These are phyloP conservation scores for Lactifluus piperatus DNA, from an alignment of 768 basidiomycete genomes.

Conservation along the genomic window DNA sequence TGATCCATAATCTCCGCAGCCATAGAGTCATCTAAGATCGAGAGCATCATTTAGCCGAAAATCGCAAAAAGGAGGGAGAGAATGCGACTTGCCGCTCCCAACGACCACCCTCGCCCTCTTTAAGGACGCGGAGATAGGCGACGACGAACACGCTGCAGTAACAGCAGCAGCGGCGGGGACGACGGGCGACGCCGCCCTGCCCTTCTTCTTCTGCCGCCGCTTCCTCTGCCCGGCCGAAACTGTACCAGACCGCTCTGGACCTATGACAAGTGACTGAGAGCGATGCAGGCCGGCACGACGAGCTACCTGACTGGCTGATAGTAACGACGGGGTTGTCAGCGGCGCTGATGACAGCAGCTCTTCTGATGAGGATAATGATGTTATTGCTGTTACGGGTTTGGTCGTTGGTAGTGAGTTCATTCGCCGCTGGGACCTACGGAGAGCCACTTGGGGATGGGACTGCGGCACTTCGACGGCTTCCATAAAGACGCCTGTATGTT, in stretches of 20 bases:
- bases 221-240: background rate
- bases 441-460: slow-evolving; percentile 18
- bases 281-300: slow-evolving; percentile 18
- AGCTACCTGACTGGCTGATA: background rate
- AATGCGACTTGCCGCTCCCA: slow-evolving; percentile 29
- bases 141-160: slow-evolving; percentile 1
- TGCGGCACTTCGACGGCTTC: slow-evolving; percentile 45
- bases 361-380: background rate
- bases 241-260: background rate
- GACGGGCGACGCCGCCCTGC: background rate
- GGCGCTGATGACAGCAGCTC: background rate
- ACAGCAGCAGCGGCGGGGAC: background rate
- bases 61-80: background rate
- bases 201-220: background rate
- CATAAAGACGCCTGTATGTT: slow-evolving; percentile 42
- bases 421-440: slow-evolving; percentile 22
- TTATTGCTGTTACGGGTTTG: background rate
- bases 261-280: slow-evolving; percentile 3
- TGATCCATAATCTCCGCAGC: slow-evolving; percentile 25
- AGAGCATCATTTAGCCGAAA: background rate
- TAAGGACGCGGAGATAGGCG: slow-evolving; percentile 22
- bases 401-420: background rate
- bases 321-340: background rate
- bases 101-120: slow-evolving; percentile 20
- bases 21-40: slow-evolving; percentile 41